A percentile compares a stretch with the other conserved stretches of the same genome.
phyloP scores from a whole-genome alignment of 2,329 filamentous ascomycete genomes.

The Hysterium pulicare region DNA sequence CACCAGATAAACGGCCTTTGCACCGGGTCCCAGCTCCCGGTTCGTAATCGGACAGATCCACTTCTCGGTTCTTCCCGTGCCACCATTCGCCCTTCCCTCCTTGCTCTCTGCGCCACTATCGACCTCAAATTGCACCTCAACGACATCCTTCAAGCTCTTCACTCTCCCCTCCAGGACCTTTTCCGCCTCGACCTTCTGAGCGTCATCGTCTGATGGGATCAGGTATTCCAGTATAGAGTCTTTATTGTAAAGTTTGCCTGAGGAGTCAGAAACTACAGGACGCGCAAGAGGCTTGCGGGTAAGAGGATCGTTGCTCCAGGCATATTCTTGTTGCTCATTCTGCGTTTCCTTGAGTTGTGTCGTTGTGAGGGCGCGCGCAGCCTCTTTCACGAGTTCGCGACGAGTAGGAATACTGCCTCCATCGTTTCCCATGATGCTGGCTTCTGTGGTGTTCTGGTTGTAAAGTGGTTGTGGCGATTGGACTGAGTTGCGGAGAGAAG shows the following conservation, averaged over 20 bases:
- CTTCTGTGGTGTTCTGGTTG: too few species aligned
- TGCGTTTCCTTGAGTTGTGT: conserved; percentile 86
- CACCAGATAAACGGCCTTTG: conserved; percentile 82
- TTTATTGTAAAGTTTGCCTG: conserved; percentile 90
- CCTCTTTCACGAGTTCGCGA: conserved; percentile 92
- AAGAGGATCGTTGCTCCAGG: conserved; percentile 85
- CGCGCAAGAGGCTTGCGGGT: conserved; percentile 70
- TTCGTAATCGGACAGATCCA: conserved; percentile 86
- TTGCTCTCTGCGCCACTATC: conserved; percentile 37
- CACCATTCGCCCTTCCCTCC: conserved; percentile 43
- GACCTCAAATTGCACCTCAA: conserved; percentile 74
- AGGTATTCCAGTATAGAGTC: conserved; percentile 76
- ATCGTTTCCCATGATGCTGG: conserved; percentile 95
- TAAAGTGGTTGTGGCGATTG: too few species aligned
- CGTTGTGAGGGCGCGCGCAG: conserved; percentile 75
- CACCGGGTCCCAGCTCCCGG: conserved; percentile 75
- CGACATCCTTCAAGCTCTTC: conserved; percentile 78
- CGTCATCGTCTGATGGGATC: conserved; percentile 53
- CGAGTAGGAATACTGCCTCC: conserved; percentile 93
- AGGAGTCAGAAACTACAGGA: conserved; percentile 79
- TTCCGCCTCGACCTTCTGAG: conserved; percentile 59
- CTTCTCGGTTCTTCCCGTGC: conserved; percentile 47
- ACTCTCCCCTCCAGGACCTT: conserved; percentile 61
- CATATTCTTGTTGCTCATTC: conserved; percentile 78
- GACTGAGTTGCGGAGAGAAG: too few species aligned